Base-by-base conservation (phyloP, 345 rosid species). In the Populus alba region DNA sequence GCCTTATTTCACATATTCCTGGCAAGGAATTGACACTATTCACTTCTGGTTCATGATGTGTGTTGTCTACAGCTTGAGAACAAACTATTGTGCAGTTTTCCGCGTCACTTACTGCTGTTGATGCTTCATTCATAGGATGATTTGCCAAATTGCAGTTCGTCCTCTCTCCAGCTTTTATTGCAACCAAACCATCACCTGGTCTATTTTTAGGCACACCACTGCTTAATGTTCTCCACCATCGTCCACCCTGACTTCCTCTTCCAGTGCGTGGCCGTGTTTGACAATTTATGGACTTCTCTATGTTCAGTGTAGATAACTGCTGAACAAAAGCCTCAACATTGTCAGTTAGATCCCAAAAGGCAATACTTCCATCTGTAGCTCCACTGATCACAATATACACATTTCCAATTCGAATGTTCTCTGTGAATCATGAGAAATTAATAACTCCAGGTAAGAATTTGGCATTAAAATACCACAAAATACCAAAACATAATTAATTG, bases 221-320 rank as follows among this genome's bases (percentile, higher is more conserved):
- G 75, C 82, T 80, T 70, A 88, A 80, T 6, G 88, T 82, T 84
- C 89, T 86, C 97, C 97, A 89, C 88, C 90, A 85, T 78, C 97
- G 86, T 78, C 98, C 99, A 81, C 98, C 97, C 81, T 91, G 98
- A 83, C 97, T 96, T 86, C 98, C 98, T 80, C 99, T 90, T 62
- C 98, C 97, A 23, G 97, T 96, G 70, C 91, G 89, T 35, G 99
- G 98, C 67, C 97, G 88, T 86, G 86, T 88, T 76, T 85, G 94
- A 82, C 86, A 87, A 79, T 89, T 92, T 72, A 83, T 85, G 76
- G 88, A 84, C 51, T 87, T 89, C 72, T 86, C 93, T 33, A 84
- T 77, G 78, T 89, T 84, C 73, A 90, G 80, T 77, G 82, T 72
- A 3, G 92, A 89, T 59, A 89, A 85, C 81, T 70, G 89, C 83